Base-by-base conservation (phyloP, 2,329 filamentous ascomycete species). In the Phaeosphaeria sp. region DNA sequence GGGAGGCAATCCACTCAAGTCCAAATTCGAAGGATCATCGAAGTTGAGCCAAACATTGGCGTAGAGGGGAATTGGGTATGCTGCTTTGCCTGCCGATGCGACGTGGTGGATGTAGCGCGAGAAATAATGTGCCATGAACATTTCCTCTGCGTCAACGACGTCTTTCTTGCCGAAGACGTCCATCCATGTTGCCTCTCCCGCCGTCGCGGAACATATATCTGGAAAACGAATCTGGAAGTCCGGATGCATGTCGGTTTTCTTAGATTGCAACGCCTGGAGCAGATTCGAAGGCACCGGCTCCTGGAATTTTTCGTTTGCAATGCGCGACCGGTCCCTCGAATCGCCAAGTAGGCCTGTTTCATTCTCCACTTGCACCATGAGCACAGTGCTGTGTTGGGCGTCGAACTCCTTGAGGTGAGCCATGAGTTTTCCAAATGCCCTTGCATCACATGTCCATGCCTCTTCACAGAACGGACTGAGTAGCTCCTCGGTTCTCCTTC, bases 301-400 rank as follows among this genome's bases (percentile, higher is more conserved):
- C 3, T 55, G 55, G 63, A 84, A 85, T 0, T 65, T 74, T 49
- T 76, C 66, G 18, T 83, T 73, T 1, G 81, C 83, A 6, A 67
- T 65, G 1, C 65, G 63, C 2, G 77, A 81, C 2, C 79, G 72
- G 62, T 85, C 84, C 21, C 83, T 76, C 7, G 80, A 84, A 62
- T 85, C 83, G 0, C 83, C 82, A 0, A 85, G 72, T 0, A 85
- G 58, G 0, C 84, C 84, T 0, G 77, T 78, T 70, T 86, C 84
- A 43, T 86, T 86, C 67, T 86, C 81, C n/a, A 86, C 83, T 59
- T 86, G 84, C 0, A 85, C 78, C 84, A 85, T 85, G 1, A 86
- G 60, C 0, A 86, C 83, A 0, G 83, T 86, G 2, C 73, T 77
- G 44, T 85, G 75, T 11, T 76, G 66, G 1, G 69, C 71, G 46